Evolutionary conservation across 2,329 filamentous ascomycete genomes (phyloP).

Genomic region (Fusarium sp.): DNA sequence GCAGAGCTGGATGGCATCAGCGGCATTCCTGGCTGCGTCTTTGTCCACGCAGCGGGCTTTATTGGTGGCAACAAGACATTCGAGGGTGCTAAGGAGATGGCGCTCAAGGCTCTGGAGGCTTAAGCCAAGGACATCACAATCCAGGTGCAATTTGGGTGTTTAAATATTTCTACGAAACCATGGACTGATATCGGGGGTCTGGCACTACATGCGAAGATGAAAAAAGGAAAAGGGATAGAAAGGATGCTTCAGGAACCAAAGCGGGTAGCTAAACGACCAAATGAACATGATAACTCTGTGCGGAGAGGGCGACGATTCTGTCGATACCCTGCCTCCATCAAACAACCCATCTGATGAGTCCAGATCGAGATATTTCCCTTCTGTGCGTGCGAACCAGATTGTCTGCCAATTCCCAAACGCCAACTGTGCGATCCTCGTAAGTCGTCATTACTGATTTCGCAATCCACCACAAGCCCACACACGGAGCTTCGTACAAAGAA

Average conservation of each 20-base stretch:
- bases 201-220: constrained; percentile 21
- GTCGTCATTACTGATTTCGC: constrained; percentile 48
- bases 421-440: constrained; percentile 52
- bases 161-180: constrained; percentile 14
- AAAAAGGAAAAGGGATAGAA: constrained; percentile 31
- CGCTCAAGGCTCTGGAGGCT: constrained; percentile 76
- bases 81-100: constrained; percentile 90
- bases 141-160: constrained; percentile 1
- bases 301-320: constrained; percentile 28
- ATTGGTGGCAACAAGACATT: constrained; percentile 96
- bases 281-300: constrained; percentile 44
- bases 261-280: constrained; percentile 44
- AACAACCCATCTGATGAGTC: constrained; percentile 43
- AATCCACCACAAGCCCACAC: constrained; percentile 40
- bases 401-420: constrained; percentile 50
- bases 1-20: constrained; percentile 82
- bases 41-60: constrained; percentile 95
- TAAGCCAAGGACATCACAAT: constrained; percentile 40
- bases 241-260: constrained; percentile 36
- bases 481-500: constrained; percentile 37
- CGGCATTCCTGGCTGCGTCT: constrained; percentile 82
- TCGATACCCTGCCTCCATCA: constrained; percentile 31
- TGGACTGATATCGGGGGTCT: constrained; percentile 15
- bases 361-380: constrained; percentile 45
- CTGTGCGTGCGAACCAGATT: constrained; percentile 47